Base-by-base conservation (phyloP, 1,139 yeast species). In the Chernovozyma aurita region DNA sequence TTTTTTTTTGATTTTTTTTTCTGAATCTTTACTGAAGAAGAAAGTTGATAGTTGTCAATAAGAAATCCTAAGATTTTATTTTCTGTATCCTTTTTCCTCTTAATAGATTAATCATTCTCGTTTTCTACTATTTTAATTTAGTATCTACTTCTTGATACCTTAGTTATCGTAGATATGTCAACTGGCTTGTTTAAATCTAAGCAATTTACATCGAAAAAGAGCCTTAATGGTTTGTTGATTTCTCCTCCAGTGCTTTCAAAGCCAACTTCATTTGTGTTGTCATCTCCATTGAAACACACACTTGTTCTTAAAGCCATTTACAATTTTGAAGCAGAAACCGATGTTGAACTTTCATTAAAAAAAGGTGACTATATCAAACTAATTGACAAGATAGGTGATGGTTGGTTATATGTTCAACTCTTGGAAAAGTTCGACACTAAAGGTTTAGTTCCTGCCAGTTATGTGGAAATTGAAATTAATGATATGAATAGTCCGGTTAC, bases 381-480 rank as follows among this genome's bases (percentile, higher is more conserved):
- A 18, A 34, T 65, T 20, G 60, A 62, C 31, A 49, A 61, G 28
- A 59, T 59, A 2, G 64, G 65, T 4, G 59, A 61, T 42, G 71
- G 70, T 4, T 65, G 71, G 71, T 42, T 65, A 7, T 43, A 53
- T 34, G 70, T 64, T 25, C 54, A 60, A 41, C 50, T 48, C 31
- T 48, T 65, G 30, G 67, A 63, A 33, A 48, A 53, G 34, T 43
- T 53, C n/a, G 41, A 46, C 5, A 41, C 44, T 8, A 52, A 55
- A 3, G 70, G 70, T 0, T 42, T 63, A 21, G 61, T 64, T 3
- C 70, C 70, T 1, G 65, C 69, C 3, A 49, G 53, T 16, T 64
- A 63, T 36, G 60, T 63, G 15, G 67, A 62, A 35, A 63, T 64
- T 24, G 67, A 65, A n/a, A 53, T 62, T 22, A 63, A 63, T 39